phyloP scores from a whole-genome alignment of 2,329 filamentous ascomycete species.

The Raffaelea albimanens region DNA sequence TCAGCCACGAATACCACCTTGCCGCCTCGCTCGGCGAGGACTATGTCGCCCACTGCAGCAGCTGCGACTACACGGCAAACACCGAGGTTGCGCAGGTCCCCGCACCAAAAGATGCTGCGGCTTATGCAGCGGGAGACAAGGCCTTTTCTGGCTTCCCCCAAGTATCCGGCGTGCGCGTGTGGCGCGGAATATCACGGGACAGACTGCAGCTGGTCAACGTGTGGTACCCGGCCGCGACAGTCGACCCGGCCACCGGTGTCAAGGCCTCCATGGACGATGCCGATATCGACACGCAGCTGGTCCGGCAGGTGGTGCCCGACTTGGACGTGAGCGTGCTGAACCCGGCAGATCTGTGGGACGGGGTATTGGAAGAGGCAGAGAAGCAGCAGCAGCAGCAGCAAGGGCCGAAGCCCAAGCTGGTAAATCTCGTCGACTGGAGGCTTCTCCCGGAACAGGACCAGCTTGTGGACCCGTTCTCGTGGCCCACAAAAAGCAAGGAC shows the following conservation, averaged over 20 bases:
- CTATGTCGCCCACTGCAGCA: constrained; percentile 63
- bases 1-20: constrained; percentile 94
- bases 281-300: constrained; percentile 41
- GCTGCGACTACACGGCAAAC: constrained; percentile 72
- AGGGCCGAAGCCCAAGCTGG: constrained; percentile 11
- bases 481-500: too few relatives aligned
- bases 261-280: constrained; percentile 17
- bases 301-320: constrained; percentile 57
- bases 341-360: constrained; percentile 40
- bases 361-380: constrained; percentile 14
- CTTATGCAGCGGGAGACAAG: not conserved
- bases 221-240: constrained; percentile 44
- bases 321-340: constrained; percentile 62
- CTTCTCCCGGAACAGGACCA: constrained; percentile 10
- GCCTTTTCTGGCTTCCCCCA: not conserved
- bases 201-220: constrained; percentile 58
- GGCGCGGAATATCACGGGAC: constrained; percentile 60
- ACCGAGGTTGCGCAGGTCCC: constrained; percentile 61
- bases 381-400: constrained; percentile 24
- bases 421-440: constrained; percentile 29
- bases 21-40: constrained; percentile 75
- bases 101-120: not conserved
- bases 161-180: constrained; percentile 26
- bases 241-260: constrained; percentile 6
- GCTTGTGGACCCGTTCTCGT: constrained; percentile 2